These are phyloP conservation scores for Ogataea corticis DNA, from an alignment of 805 yeast genomes.

Conservation along the genomic window DNA sequence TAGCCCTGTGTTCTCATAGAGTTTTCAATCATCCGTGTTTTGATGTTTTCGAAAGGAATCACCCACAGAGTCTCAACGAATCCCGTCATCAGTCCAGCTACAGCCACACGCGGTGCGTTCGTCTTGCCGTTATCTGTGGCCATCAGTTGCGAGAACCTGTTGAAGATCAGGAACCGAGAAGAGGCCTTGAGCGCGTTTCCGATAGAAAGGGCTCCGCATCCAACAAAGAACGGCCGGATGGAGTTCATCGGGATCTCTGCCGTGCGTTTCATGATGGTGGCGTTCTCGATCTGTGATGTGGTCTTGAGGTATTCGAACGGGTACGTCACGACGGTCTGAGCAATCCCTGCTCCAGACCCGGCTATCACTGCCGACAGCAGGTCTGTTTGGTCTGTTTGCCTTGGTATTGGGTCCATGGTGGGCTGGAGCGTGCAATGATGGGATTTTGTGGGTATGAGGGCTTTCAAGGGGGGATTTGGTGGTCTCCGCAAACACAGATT, in stretches of 20 bases:
- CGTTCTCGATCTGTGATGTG: conserved; percentile 56
- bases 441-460: too few relatives aligned
- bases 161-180: conserved; percentile 72
- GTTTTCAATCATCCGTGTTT: conserved; percentile 78
- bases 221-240: conserved; percentile 43
- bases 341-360: conserved; percentile 62
- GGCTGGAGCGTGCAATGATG: background rate
- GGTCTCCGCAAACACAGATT: background rate
- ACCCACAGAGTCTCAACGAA: conserved; percentile 77
- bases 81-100: conserved; percentile 85
- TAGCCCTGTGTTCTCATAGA: conserved; percentile 39
- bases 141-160: conserved; percentile 70
- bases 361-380: conserved; percentile 59
- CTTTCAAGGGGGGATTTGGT: too few relatives aligned
- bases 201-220: conserved; percentile 72
- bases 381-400: conserved; percentile 35
- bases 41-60: conserved; percentile 88
- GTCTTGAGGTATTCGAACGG: conserved; percentile 75
- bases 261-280: conserved; percentile 30
- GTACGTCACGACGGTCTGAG: conserved; percentile 62
- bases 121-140: conserved; percentile 58
- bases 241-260: conserved; percentile 37
- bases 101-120: conserved; percentile 76
- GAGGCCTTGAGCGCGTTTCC: conserved; percentile 76
- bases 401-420: conserved; percentile 13